Conservation (phyloP, 257 asterid species). For the Schizonepeta tenuifolia region DNA sequence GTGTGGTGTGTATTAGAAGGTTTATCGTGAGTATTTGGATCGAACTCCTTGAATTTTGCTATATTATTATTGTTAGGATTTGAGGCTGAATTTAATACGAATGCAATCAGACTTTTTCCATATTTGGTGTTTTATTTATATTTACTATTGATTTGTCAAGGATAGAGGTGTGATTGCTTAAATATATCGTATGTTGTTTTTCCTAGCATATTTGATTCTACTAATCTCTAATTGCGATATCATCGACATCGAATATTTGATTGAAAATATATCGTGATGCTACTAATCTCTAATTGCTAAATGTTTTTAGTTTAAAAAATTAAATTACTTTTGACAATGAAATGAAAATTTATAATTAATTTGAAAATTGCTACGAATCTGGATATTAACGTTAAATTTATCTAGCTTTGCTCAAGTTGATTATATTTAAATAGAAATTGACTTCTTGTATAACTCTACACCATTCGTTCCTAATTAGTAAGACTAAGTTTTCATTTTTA, state of each 20-base stretch:
- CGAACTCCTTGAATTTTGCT: conserved; percentile 3
- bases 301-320: too few species aligned
- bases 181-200: not conserved
- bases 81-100: not conserved
- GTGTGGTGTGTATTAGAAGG: not conserved
- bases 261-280: not conserved
- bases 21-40: not conserved
- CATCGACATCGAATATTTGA: too few species aligned
- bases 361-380: not conserved
- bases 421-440: too few species aligned
- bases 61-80: conserved; percentile 4
- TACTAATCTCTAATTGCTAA: not conserved
- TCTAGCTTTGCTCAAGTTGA: not conserved
- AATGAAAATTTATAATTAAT: not conserved
- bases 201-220: too few species aligned
- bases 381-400: not conserved
- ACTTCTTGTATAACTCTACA: too few species aligned
- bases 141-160: not conserved
- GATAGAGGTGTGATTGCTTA: not conserved
- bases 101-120: not conserved
- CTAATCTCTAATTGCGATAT: not conserved
- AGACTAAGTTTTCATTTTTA: too few species aligned
- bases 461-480: too few species aligned
- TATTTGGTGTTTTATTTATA: not conserved
- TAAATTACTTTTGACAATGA: not conserved